Conservation (phyloP, 805 yeast species). For the Lipomyces lipofer region DNA sequence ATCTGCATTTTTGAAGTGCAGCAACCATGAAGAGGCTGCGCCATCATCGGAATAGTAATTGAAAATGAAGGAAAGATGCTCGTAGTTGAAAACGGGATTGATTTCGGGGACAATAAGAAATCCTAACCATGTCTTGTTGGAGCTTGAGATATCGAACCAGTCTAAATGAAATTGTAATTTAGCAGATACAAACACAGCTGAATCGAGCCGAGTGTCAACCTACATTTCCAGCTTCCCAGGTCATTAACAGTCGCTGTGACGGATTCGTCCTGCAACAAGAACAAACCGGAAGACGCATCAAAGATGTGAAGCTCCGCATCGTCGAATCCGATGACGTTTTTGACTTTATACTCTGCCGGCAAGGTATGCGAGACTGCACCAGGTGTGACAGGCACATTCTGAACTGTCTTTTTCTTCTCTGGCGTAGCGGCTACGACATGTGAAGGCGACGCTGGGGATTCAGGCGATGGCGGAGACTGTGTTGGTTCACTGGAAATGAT, state of each 20-base stretch:
- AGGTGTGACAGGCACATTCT: slow-evolving; percentile 21
- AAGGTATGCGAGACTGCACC: slow-evolving; percentile 9
- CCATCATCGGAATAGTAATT: slow-evolving; percentile 49
- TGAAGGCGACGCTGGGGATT: slow-evolving; percentile 1
- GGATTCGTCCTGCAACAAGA: slow-evolving; percentile 45
- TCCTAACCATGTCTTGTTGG: slow-evolving; percentile 42
- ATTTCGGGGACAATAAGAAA: slow-evolving; percentile 50
- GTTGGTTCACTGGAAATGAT: background rate
- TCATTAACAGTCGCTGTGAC: slow-evolving; percentile 47
- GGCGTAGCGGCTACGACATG: slow-evolving; percentile 22
- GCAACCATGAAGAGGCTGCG: slow-evolving; percentile 59
- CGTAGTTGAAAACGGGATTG: slow-evolving; percentile 66
- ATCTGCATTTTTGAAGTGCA: slow-evolving; percentile 51
- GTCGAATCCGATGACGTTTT: slow-evolving; percentile 22
- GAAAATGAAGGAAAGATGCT: slow-evolving; percentile 62
- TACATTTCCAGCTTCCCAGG: slow-evolving; percentile 51
- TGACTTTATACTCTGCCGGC: slow-evolving; percentile 7
- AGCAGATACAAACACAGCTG: background rate
- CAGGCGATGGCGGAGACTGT: slow-evolving; percentile 26
- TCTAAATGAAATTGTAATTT: background rate
- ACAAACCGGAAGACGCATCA: slow-evolving; percentile 53
- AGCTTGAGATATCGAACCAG: slow-evolving; percentile 49
- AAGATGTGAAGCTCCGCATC: slow-evolving; percentile 54
- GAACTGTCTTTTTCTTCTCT: slow-evolving; percentile 1
- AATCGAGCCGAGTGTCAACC: too few species aligned